phyloP scores from a whole-genome alignment of 2,329 filamentous ascomycete genomes.

The Drechslera avenae region DNA sequence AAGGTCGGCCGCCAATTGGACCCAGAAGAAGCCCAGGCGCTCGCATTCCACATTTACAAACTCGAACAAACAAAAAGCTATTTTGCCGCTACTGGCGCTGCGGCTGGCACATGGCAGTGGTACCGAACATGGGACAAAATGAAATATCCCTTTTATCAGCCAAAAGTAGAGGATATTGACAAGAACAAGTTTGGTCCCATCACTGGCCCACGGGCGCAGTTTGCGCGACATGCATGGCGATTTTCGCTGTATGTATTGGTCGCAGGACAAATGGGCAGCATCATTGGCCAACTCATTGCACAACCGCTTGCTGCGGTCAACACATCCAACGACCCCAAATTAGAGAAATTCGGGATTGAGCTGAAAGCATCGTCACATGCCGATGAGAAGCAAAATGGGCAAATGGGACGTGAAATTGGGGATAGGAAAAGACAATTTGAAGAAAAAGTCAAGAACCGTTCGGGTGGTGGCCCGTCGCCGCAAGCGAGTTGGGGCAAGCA shows the following conservation, averaged over 20 bases:
- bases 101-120: constrained; percentile 39
- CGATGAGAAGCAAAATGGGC: constrained; percentile 15
- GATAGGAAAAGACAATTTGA: constrained; percentile 28
- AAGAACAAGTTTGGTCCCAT: constrained; percentile 46
- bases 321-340: constrained; percentile 47
- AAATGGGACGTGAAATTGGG: constrained; percentile 25
- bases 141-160: constrained; percentile 52
- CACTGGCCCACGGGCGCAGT: constrained; percentile 42
- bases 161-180: constrained; percentile 46
- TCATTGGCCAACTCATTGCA: constrained; percentile 42
- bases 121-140: constrained; percentile 43
- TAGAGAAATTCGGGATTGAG: constrained; percentile 48
- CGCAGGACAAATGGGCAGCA: constrained; percentile 37
- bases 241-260: constrained; percentile 33
- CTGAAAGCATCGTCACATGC: constrained; percentile 35
- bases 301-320: constrained; percentile 42
- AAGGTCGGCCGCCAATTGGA: constrained; percentile 47
- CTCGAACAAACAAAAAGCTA: constrained; percentile 48
- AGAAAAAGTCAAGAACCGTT: constrained; percentile 24
- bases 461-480: constrained; percentile 45
- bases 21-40: constrained; percentile 51
- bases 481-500: constrained; percentile 39
- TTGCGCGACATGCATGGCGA: constrained; percentile 36
- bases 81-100: constrained; percentile 44
- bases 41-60: constrained; percentile 49